These are phyloP conservation scores for Massariosphaeria phaeospora DNA, from an alignment of 495 filamentous ascomycete species.

Conservation along the genomic window DNA sequence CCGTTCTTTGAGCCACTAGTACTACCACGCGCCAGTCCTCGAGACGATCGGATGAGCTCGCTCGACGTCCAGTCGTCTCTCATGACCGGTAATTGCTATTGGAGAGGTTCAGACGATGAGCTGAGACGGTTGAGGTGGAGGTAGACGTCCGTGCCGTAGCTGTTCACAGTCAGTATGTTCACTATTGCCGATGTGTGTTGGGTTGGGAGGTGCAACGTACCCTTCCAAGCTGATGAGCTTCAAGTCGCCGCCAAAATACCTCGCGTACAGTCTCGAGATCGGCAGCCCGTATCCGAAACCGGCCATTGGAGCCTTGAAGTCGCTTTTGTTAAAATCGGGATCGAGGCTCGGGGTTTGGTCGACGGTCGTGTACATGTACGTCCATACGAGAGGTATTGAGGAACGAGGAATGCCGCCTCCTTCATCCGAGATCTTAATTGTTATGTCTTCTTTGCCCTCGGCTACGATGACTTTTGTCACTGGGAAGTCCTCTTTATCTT, in stretches of 20 bases:
- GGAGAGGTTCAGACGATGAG: constrained; percentile 90
- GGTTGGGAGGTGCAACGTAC: constrained; percentile 53
- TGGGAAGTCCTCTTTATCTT: constrained; percentile 91
- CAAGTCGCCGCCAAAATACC: constrained; percentile 95
- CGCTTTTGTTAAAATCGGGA: constrained; percentile 97
- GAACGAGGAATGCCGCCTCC: constrained; percentile 90
- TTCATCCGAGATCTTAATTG: constrained; percentile 95
- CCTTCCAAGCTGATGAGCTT: constrained; percentile 99
- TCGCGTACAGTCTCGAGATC: constrained; percentile 86
- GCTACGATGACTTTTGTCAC: constrained; percentile 96
- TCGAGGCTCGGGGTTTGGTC: constrained; percentile 91
- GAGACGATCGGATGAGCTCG: constrained; percentile 46
- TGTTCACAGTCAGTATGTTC: constrained; percentile 38
- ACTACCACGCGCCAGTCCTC: constrained; percentile 70
- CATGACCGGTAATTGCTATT: constrained; percentile 98
- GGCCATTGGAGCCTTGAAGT: constrained; percentile 99
- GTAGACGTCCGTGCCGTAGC: constrained; percentile 97
- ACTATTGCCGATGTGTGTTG: not conserved
- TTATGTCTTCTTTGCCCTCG: constrained; percentile 96
- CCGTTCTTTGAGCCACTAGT: not conserved
- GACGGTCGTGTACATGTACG: constrained; percentile 99
- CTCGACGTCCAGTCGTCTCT: constrained; percentile 58
- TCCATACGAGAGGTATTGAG: constrained; percentile 94
- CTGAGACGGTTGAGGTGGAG: constrained; percentile 93
- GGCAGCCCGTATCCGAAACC: constrained; percentile 96